Evolutionary conservation across 2,329 filamentous ascomycete genomes (phyloP), one percentile per base, ranked within the genome.

Genomic region (Cercospora sp.): DNA sequence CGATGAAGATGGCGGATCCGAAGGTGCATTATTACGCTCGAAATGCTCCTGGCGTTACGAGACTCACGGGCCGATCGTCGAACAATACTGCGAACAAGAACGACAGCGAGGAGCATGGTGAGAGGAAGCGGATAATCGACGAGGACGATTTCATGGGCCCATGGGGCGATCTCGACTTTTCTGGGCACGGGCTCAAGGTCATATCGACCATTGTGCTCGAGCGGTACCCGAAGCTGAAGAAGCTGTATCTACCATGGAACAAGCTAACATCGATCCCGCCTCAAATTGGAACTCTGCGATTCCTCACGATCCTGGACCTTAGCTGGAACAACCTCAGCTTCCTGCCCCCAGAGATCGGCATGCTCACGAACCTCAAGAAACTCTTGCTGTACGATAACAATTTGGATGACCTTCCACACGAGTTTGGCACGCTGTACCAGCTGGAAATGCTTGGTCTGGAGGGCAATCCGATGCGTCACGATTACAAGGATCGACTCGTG

Each of bases 111-210:
- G 45, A 28, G 82, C 84, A 69, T 23, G 85, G 86, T 72, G 83
- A 89, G 74, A 90, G 90, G 74, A 84, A 91, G 65, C 87, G 73
- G n/a, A 71, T 69, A 20, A 66, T 69, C 4, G 91, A 68, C 87
- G 87, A 75, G 84, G 87, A 68, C 84, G 87, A 71, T 88, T 89
- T 80, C 66, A 79, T 81, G 74, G 82, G 78, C 84, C 90, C 71
- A 91, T 98, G 95, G 95, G 88, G 92, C 79, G 93, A 94, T 72
- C 85, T 99, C 74, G 95, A 99, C 80, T 90, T 98, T 78, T 95
- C 94, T 74, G 95, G 95, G n/a, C 95, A 98, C 82, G 94, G 94
- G 20, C 84, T 99, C 60, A 90, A 93, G 73, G 91, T 93, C 68
- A 84, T 99, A 33, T 89, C 93, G 0, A 83, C 87, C 8, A 88